phyloP scores from a whole-genome alignment of 2,329 filamentous ascomycete genomes.

The Cordyceps pruinosa region DNA sequence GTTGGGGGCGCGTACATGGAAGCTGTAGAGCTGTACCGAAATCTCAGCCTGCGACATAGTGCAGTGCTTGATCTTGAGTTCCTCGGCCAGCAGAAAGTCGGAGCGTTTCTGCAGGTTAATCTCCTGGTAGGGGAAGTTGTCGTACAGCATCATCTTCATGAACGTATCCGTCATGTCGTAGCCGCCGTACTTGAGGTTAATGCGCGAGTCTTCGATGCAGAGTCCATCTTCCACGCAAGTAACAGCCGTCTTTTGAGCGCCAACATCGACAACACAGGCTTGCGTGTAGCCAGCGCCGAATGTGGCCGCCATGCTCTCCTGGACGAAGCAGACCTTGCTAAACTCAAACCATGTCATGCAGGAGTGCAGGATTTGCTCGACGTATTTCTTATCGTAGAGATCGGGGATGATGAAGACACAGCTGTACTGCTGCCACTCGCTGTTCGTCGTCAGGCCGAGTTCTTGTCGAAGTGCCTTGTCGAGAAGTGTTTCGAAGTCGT shows the following conservation, averaged over 20 bases:
- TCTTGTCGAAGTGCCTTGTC: conserved; percentile 84
- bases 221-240: conserved; percentile 96
- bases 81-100: conserved; percentile 88
- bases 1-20: conserved; percentile 81
- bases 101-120: conserved; percentile 88
- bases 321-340: conserved; percentile 82
- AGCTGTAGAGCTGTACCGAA: conserved; percentile 80
- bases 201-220: conserved; percentile 85
- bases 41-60: conserved; percentile 88
- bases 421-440: conserved; percentile 83
- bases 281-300: conserved; percentile 94
- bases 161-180: conserved; percentile 91
- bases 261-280: conserved; percentile 91
- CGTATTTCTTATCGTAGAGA: conserved; percentile 89
- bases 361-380: conserved; percentile 76
- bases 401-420: conserved; percentile 97
- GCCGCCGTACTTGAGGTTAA: conserved; percentile 92
- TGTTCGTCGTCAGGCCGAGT: conserved; percentile 67
- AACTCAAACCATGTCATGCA: conserved; percentile 88
- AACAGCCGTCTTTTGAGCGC: conserved; percentile 94
- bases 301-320: conserved; percentile 89
- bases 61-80: conserved; percentile 88
- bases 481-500: conserved; percentile 81
- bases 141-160: conserved; percentile 95
- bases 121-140: conserved; percentile 90